Percentiles rank a stretch among this genome's conserved stretches.
Conservation (phyloP, 176 grass and related monocot genomes). For the Oryza meyeriana region DNA sequence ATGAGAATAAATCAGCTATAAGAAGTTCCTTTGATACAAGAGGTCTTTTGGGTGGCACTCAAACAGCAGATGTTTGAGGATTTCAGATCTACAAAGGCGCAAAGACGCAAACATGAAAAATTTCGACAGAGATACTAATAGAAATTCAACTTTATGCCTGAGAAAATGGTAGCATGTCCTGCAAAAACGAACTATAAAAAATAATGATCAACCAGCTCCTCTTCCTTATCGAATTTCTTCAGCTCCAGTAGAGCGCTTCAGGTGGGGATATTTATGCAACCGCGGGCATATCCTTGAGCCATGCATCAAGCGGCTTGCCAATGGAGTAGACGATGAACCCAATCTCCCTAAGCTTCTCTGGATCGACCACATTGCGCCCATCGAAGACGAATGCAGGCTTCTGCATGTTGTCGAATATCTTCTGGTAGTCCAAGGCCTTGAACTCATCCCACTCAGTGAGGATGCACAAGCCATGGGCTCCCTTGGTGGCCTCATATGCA, state of each 20-base stretch:
- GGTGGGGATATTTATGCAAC: neutral
- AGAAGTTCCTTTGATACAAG: neutral
- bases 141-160: neutral
- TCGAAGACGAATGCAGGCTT: constrained; percentile 54
- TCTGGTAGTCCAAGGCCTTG: constrained; percentile 39
- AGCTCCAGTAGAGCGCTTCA: neutral
- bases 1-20: neutral
- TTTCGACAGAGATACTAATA: neutral
- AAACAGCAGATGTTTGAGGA: neutral
- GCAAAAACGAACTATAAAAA: neutral
- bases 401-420: constrained; percentile 54
- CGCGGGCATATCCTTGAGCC: constrained; percentile 4
- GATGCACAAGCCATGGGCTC: constrained; percentile 46
- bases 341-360: constrained; percentile 14
- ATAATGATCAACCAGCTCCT: neutral
- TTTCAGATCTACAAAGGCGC: neutral
- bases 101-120: neutral
- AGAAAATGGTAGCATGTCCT: neutral
- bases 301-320: constrained; percentile 13
- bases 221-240: neutral
- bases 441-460: constrained; percentile 59
- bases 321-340: constrained; percentile 11
- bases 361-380: constrained; percentile 36
- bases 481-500: constrained; percentile 13
- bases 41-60: neutral